Evolutionary conservation across 805 yeast genomes (phyloP).

Genomic region (Lachancea waltii): DNA sequence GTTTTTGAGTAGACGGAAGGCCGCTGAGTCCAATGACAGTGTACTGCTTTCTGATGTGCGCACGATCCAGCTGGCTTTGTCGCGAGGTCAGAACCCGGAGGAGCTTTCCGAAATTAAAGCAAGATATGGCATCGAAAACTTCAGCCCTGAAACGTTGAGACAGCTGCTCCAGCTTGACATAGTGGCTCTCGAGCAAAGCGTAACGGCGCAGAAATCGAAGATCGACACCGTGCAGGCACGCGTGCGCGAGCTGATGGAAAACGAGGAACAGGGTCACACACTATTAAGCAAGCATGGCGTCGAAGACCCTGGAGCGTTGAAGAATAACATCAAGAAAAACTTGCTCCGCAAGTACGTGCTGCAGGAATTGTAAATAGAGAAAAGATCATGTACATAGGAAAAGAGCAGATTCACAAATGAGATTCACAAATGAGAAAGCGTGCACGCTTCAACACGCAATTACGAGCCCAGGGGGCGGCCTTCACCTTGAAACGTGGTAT

Average conservation of each 20-base stretch:
- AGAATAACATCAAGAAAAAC: conserved; percentile 59
- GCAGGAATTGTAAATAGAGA: conserved; percentile 10
- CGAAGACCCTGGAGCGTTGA: conserved; percentile 35
- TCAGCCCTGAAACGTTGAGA: conserved; percentile 39
- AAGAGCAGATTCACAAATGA: too few relatives aligned
- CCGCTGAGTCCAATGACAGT: conserved; percentile 27
- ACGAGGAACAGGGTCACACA: conserved; percentile 31
- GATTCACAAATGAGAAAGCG: too few relatives aligned
- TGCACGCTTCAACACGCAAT: too few relatives aligned
- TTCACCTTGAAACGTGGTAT: conserved; percentile 11
- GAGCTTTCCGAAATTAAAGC: conserved; percentile 36
- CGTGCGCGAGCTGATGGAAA: conserved; percentile 33
- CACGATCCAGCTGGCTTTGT: conserved; percentile 25
- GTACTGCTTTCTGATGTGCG: conserved; percentile 27
- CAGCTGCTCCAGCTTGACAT: conserved; percentile 37
- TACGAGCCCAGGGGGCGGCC: conserved; percentile 18
- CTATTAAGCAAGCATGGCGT: conserved; percentile 34
- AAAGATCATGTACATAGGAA: not conserved
- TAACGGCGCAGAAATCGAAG: conserved; percentile 25
- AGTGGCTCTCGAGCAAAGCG: conserved; percentile 25
- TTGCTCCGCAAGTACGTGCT: conserved; percentile 56
- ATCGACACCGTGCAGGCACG: conserved; percentile 35
- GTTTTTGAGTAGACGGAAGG: conserved; percentile 46
- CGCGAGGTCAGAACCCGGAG: conserved; percentile 32
- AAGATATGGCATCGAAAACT: conserved; percentile 41